Evolutionary conservation across 805 yeast species (phyloP), one percentile per base, ranked within the genome.

Genomic region (Candida tibetensis): DNA sequence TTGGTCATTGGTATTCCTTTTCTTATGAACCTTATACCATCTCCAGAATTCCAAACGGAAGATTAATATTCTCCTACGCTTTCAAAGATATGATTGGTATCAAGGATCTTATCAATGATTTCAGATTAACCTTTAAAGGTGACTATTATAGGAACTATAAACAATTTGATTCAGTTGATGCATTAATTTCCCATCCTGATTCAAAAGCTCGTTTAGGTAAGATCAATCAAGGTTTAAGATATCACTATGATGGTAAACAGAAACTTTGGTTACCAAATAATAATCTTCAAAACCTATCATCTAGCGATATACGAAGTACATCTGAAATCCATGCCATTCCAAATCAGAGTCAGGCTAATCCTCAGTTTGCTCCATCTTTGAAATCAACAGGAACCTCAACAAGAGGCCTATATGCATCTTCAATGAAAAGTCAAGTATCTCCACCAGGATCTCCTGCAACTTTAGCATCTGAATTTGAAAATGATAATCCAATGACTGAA

Each of bases 1-100:
- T 84, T 17, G 82, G 93, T n/a, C 98, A 93, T 62, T 81, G 89
- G 82, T 56, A 71, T 32, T 88, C 98, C 0, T 93, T 93, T 58
- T 79, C 88, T 4, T 85, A 83, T 62, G 63, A 65, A 2, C 93
- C 87, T 28, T 93, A 83, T 56, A 76, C 81, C 2, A 69, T 77
- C 2, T 57, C 74, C 7, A 64, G 62, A 9, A 63, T 84, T 34
- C 89, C 93, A 0, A 82, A 81, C 22, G 82, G 87, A 28, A 66
- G 96, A 30, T 51, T 90, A 36, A 67, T 77, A 17, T 70, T 81
- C 8, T 50, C 44, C 30, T 71, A 75, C 42, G 96, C 98, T 0
- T 39, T 88, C 1, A 71, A 79, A 37, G 99, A 93, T 54, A 80
- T 85, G 48, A 63, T 83, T 39, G 93, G 93, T 0, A 56, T 76